These are phyloP conservation scores for Botryobasidium botryosum DNA, from an alignment of 768 basidiomycete genomes.

Conservation along the genomic window DNA sequence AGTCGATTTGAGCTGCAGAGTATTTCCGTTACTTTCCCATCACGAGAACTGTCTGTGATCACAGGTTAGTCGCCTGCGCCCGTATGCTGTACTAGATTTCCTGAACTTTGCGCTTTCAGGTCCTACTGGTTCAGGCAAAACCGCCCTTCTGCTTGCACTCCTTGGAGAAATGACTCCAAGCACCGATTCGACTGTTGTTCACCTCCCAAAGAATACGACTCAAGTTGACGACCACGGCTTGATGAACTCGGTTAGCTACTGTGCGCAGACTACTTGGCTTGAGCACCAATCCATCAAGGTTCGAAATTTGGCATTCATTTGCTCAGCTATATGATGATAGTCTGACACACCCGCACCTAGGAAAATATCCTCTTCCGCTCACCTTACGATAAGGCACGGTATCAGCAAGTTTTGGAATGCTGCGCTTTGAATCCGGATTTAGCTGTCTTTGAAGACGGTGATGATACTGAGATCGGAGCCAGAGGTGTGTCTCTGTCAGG, in stretches of 20 bases:
- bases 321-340: neutral
- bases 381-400: conserved; percentile 23
- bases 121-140: conserved; percentile 73
- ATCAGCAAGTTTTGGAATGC: conserved; percentile 22
- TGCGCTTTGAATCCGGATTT: conserved; percentile 30
- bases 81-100: too few species aligned
- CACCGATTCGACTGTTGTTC: conserved; percentile 23
- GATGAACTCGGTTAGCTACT: conserved; percentile 23
- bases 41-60: conserved; percentile 49
- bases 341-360: neutral
- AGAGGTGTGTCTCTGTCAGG: conserved; percentile 22
- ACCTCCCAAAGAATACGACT: conserved; percentile 48
- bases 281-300: conserved; percentile 22
- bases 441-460: conserved; percentile 26
- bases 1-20: conserved; percentile 51
- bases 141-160: conserved; percentile 53
- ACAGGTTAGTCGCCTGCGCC: too few species aligned
- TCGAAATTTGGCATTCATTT: too few species aligned
- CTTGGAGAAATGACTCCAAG: conserved; percentile 59
- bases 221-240: conserved; percentile 21
- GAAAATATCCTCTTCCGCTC: conserved; percentile 47
- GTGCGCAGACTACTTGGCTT: conserved; percentile 36
- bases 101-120: too few species aligned
- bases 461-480: conserved; percentile 24
- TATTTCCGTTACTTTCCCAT: conserved; percentile 52